Percentiles rank a stretch among this genome's conserved stretches.
These are phyloP conservation scores for Aspergillus carlsbadensis DNA, from an alignment of 495 filamentous ascomycete species.

Conservation along the genomic window DNA sequence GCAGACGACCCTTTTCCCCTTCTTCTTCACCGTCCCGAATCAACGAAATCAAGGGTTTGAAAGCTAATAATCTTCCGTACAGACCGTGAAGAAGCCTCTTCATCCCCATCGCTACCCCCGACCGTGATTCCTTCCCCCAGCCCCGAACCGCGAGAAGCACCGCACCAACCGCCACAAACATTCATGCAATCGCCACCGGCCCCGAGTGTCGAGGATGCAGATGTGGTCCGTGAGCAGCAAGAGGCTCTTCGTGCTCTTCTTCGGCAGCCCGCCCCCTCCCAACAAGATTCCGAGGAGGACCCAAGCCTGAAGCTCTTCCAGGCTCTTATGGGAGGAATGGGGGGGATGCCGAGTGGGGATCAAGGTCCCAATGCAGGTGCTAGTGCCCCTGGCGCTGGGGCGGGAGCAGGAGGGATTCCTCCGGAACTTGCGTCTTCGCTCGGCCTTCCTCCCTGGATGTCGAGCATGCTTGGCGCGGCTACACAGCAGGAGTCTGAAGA, in stretches of 20 bases:
- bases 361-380: conserved; percentile 24
- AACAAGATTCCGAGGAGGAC: conserved; percentile 41
- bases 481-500: conserved; percentile 33
- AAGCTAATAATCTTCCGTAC: conserved; percentile 15
- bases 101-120: conserved; percentile 31
- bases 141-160: conserved; percentile 10
- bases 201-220: conserved; percentile 12
- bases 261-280: conserved; percentile 33
- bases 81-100: conserved; percentile 34
- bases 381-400: not conserved
- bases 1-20: not conserved
- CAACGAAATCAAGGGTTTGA: conserved; percentile 2
- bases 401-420: conserved; percentile 27
- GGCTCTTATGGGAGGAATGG: conserved; percentile 53
- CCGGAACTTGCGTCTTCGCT: conserved; percentile 35
- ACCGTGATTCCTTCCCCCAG: conserved; percentile 6
- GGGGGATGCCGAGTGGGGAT: conserved; percentile 33
- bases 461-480: conserved; percentile 36
- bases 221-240: conserved; percentile 38
- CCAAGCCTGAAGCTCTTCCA: conserved; percentile 62
- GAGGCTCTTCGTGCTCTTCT: conserved; percentile 47
- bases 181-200: conserved; percentile 4
- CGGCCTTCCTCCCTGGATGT: conserved; percentile 46
- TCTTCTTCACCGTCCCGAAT: too few species aligned
- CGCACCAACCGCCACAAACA: conserved; percentile 3